Percentiles rank a stretch among this genome's conserved stretches.
Conservation (phyloP, 208 protist genomes). For the Trypanosoma conorhini region DNA sequence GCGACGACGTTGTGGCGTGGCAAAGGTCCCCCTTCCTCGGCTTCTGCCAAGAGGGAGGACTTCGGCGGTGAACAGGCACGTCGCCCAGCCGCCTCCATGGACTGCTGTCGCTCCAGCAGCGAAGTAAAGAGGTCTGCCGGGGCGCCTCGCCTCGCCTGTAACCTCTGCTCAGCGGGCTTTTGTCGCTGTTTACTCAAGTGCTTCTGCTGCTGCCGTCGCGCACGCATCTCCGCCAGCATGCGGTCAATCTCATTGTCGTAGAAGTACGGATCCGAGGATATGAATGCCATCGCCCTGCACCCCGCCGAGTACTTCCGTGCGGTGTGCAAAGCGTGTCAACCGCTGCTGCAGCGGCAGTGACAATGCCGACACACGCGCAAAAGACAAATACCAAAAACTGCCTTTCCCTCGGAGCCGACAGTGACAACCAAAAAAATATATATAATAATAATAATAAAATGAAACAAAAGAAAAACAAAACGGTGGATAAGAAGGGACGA, state of each 20-base stretch:
- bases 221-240: conserved; percentile 6
- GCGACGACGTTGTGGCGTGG: background rate
- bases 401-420: too few relatives aligned
- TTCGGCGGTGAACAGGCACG: background rate
- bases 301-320: background rate
- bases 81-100: background rate
- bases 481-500: too few relatives aligned
- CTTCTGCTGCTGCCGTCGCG: background rate
- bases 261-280: conserved; percentile 2
- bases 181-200: background rate
- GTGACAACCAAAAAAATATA: too few relatives aligned
- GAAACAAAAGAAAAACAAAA: too few relatives aligned
- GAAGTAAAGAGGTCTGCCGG: background rate
- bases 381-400: background rate
- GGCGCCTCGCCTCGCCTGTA: background rate
- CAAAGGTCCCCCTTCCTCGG: background rate
- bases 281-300: background rate
- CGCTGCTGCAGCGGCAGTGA: too few relatives aligned
- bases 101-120: background rate
- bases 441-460: too few relatives aligned
- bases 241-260: conserved; percentile 23
- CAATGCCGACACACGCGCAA: too few relatives aligned
- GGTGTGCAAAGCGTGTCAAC: too few relatives aligned
- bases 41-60: background rate
- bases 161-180: background rate